phyloP scores from a whole-genome alignment of 371 early-diverging fungal genomes.

The Mortierella sp. region DNA sequence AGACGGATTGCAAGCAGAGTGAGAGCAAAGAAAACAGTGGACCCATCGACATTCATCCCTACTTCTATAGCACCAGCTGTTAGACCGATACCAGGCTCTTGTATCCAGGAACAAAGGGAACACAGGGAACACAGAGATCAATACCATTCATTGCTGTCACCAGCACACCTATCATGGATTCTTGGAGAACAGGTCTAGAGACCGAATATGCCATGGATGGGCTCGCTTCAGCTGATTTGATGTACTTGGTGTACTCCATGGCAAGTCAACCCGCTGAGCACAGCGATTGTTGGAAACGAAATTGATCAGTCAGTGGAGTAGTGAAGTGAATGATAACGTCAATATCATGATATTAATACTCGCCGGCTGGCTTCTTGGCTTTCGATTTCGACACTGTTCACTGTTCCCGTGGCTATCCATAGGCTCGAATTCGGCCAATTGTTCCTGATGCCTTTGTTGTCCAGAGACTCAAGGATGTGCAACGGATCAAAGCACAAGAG shows the following conservation, averaged over 20 bases:
- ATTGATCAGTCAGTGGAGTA: neutral
- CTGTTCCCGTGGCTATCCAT: neutral
- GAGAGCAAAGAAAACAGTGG: neutral
- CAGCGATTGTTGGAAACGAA: no score
- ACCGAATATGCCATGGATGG: constrained; percentile 21
- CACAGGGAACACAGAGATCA: neutral
- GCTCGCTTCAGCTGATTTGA: constrained; percentile 36
- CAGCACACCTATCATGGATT: constrained; percentile 15
- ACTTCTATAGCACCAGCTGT: neutral
- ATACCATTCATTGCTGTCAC: neutral
- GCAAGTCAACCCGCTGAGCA: constrained; percentile 7
- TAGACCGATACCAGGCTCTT: neutral
- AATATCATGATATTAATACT: neutral
- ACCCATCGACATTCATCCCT: neutral
- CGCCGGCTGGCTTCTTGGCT: neutral
- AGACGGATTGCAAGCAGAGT: neutral
- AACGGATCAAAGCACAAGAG: constrained; percentile 35
- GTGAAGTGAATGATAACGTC: neutral
- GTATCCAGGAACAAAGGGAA: neutral
- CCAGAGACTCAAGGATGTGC: constrained; percentile 49
- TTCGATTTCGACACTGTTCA: neutral
- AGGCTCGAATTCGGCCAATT: constrained; percentile 48
- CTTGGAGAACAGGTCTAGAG: constrained; percentile 19
- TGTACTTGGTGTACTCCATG: constrained; percentile 42
- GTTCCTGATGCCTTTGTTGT: constrained; percentile 32